Conservation (phyloP, 768 basidiomycete genomes). For the Lyophyllum shimeji region DNA sequence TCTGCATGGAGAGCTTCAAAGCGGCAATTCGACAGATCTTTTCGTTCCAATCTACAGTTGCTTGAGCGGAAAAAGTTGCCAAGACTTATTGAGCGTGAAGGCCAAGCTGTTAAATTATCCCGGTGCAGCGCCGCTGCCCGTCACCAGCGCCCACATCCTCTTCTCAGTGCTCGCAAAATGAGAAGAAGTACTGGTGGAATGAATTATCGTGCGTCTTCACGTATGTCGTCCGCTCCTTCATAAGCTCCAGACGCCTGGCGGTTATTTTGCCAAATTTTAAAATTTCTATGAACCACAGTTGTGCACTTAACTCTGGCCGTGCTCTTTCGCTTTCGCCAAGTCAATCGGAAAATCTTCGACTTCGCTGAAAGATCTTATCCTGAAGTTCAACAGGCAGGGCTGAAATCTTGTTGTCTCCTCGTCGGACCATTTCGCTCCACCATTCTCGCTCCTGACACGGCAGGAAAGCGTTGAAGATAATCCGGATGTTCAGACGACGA, state of each 20-base stretch:
- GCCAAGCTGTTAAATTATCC: no score
- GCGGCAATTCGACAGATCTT: no score
- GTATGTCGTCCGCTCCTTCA: constrained; percentile 24
- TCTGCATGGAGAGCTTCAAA: no score
- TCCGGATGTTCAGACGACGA: constrained; percentile 18
- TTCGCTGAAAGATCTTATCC: background rate
- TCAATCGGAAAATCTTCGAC: constrained; percentile 17
- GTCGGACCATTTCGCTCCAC: constrained; percentile 14
- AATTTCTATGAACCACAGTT: no score
- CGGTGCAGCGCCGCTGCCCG: no score
- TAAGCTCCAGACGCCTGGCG: constrained; percentile 22
- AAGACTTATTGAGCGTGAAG: no score
- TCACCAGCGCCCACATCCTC: no score
- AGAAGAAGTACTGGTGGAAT: background rate
- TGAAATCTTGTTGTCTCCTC: background rate
- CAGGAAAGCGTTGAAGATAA: constrained; percentile 24
- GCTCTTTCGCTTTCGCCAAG: constrained; percentile 21
- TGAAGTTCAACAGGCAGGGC: background rate
- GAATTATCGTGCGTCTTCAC: constrained; percentile 5
- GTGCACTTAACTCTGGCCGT: no score
- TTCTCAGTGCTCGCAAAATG: background rate
- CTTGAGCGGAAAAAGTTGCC: no score
- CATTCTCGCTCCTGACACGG: constrained; percentile 27
- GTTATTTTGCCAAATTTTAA: no score
- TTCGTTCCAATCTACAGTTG: no score